Evolutionary conservation across 2,329 filamentous ascomycete species (phyloP), one percentile per base, ranked within the genome.

Genomic region (Xylariaceae sp.): DNA sequence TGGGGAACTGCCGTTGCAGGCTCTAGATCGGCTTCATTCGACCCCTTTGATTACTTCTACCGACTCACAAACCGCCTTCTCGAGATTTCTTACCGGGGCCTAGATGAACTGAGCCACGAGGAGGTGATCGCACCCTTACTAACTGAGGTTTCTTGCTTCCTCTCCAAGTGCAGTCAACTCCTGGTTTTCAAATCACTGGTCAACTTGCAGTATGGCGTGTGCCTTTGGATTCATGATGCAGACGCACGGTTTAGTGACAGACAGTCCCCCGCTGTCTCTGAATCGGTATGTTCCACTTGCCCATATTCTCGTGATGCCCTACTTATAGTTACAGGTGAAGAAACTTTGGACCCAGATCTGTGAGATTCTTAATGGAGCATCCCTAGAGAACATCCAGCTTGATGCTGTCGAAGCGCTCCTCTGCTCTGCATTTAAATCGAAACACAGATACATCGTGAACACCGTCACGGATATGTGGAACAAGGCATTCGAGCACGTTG

Each of bases 41-140:
- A 88, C 47, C 75, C 80, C 0, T 84, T 80, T 43, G 71, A 79
- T 33, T 64, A 75, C 33, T 57, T 93, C 1, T 83, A 88, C 49
- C 68, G 67, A 27, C 67, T 81, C 11, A 59, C 76, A 28, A 67
- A 65, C 35, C 55, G 61, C 11, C 60, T 73, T 1, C 60, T 90
- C 27, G 56, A 59, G 8, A 57, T 57, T 3, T 59, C 72, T 1
- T 93, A 87, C 50, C 47, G 56, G 2, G 50, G 60, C 0, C 52
- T 68, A 7, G 48, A 61, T 8, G 42, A 56, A 0, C 53, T 59
- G 3, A 57, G 68, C n/a, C 46, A 58, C 3, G 54, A 59, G 6
- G 48, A 53, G 2, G 51, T 57, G 4, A 48, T 67, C 4, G 53
- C 58, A 3, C 50, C 59, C 2, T 70, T 83, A 25, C 53, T 86